phyloP scores from a whole-genome alignment of 768 basidiomycete genomes.

The Antrodiella citrinella region DNA sequence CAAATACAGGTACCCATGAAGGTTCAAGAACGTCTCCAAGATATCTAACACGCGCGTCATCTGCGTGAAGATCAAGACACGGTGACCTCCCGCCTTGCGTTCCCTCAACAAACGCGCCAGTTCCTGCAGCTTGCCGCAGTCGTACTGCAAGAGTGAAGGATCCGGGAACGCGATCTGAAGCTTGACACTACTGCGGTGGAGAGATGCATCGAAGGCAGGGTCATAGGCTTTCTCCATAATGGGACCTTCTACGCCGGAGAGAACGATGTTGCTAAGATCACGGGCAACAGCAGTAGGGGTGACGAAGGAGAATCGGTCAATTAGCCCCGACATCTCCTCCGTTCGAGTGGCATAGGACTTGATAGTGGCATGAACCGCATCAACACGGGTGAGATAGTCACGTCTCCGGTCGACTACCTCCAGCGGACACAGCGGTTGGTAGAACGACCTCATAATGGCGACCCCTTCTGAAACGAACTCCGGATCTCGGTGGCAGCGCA shows the following conservation, averaged over 20 bases:
- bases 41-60: constrained; percentile 95
- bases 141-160: constrained; percentile 82
- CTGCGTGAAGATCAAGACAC: constrained; percentile 92
- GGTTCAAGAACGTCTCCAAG: constrained; percentile 85
- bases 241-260: constrained; percentile 34
- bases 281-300: constrained; percentile 72
- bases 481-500: constrained; percentile 42
- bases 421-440: constrained; percentile 44
- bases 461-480: constrained; percentile 31
- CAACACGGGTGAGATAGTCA: constrained; percentile 35
- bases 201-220: constrained; percentile 50
- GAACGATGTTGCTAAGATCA: constrained; percentile 60
- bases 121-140: constrained; percentile 91
- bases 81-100: constrained; percentile 82
- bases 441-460: constrained; percentile 27
- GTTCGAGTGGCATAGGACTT: constrained; percentile 59
- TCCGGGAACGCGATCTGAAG: constrained; percentile 93
- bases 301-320: constrained; percentile 72
- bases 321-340: constrained; percentile 37
- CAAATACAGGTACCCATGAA: constrained; percentile 89
- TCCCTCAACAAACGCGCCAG: constrained; percentile 73
- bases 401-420: constrained; percentile 31
- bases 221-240: constrained; percentile 13
- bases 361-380: constrained; percentile 39
- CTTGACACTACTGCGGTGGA: constrained; percentile 74